phyloP scores from a whole-genome alignment of 2,329 filamentous ascomycete species.

The Hypoxylon sp. region DNA sequence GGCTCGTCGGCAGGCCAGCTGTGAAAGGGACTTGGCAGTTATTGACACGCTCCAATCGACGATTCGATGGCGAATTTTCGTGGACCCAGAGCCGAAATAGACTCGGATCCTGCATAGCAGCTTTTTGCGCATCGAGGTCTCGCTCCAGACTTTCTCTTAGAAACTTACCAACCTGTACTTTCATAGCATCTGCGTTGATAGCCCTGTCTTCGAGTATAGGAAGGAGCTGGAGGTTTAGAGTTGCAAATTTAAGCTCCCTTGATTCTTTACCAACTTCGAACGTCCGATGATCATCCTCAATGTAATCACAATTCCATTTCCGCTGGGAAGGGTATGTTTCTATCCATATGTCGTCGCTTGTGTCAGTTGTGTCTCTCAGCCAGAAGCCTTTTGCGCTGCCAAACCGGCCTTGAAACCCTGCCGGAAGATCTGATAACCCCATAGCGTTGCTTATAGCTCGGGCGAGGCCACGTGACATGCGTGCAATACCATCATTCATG shows the following conservation, averaged over 20 bases:
- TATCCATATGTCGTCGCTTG: slow-evolving; percentile 69
- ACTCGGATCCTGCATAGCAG: slow-evolving; percentile 62
- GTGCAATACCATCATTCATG: slow-evolving; percentile 76
- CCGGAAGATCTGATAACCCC: slow-evolving; percentile 66
- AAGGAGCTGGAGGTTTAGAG: slow-evolving; percentile 75
- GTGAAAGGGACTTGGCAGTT: slow-evolving; percentile 57
- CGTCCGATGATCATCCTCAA: slow-evolving; percentile 65
- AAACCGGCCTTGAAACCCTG: slow-evolving; percentile 76
- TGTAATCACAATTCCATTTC: slow-evolving; percentile 71
- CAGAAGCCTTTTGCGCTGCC: slow-evolving; percentile 82
- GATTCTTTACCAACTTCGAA: slow-evolving; percentile 72
- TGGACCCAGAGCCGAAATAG: slow-evolving; percentile 67
- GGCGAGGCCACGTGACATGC: slow-evolving; percentile 72
- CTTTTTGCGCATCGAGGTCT: slow-evolving; percentile 62
- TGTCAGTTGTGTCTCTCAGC: slow-evolving; percentile 68
- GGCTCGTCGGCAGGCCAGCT: slow-evolving; percentile 62
- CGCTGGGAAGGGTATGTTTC: slow-evolving; percentile 73
- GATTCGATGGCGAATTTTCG: slow-evolving; percentile 50
- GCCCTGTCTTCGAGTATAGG: slow-evolving; percentile 74
- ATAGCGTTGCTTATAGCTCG: slow-evolving; percentile 62
- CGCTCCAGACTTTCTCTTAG: slow-evolving; percentile 52
- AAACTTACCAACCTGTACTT: slow-evolving; percentile 60
- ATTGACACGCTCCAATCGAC: slow-evolving; percentile 54
- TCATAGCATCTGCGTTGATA: slow-evolving; percentile 58
- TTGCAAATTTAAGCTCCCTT: slow-evolving; percentile 61